Conservation (phyloP, 1,284 basidiomycete genomes). For the Fomitopsis pinicola region DNA sequence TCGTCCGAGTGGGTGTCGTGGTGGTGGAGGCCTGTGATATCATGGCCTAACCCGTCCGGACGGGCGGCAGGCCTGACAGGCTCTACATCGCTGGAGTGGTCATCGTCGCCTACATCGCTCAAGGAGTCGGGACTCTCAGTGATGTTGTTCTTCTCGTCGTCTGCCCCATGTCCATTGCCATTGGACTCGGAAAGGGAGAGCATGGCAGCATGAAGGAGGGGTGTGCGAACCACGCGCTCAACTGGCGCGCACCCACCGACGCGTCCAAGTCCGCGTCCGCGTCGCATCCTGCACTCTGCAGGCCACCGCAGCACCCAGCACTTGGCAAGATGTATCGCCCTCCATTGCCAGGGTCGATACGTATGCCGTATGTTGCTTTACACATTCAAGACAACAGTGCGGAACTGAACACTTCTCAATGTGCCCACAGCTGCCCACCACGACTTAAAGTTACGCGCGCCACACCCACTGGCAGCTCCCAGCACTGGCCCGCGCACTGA, state of each 20-base stretch:
- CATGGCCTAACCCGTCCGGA: not conserved
- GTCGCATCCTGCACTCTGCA: not conserved
- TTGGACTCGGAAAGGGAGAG: constrained; percentile 3
- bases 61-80: not conserved
- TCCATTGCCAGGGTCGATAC: no score
- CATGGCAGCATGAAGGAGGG: constrained; percentile 7
- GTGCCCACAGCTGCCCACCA: no score
- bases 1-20: not conserved
- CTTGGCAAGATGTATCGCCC: no score
- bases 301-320: no score
- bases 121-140: not conserved
- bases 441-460: no score
- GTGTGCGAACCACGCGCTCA: not conserved
- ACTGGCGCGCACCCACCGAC: not conserved
- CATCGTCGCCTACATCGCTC: not conserved
- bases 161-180: not conserved
- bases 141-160: constrained; percentile 2
- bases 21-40: not conserved
- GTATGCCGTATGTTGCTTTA: no score
- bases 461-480: no score
- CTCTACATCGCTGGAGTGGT: not conserved
- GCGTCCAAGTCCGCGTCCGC: not conserved
- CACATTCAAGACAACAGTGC: no score
- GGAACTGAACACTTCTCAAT: no score
- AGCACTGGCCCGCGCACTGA: no score